Conservation (phyloP, 2,329 filamentous ascomycete genomes). For the Chaetomiaceae sp. region DNA sequence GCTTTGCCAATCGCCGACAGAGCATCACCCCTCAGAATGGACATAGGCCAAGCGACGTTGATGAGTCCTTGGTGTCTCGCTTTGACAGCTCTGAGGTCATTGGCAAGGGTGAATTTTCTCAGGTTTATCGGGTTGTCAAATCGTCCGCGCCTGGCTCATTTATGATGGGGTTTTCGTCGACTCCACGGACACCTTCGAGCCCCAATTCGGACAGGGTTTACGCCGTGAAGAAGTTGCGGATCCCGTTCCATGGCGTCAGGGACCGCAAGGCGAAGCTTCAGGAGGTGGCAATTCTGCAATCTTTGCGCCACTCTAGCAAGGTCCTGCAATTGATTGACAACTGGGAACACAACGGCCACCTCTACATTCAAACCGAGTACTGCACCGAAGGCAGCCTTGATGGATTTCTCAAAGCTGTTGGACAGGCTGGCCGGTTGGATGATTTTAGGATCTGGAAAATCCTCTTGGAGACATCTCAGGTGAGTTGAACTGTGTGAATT, state of each 20-base stretch:
- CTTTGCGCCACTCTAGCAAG: conserved; percentile 77
- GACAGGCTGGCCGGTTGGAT: conserved; percentile 80
- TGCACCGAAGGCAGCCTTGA: conserved; percentile 92
- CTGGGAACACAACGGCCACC: conserved; percentile 80
- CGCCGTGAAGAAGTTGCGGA: conserved; percentile 90
- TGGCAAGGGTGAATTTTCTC: conserved; percentile 88
- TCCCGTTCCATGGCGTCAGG: conserved; percentile 69
- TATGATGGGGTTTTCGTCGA: conserved; percentile 36
- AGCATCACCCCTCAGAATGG: conserved; percentile 68
- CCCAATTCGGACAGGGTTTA: conserved; percentile 61
- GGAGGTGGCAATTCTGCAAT: conserved; percentile 75
- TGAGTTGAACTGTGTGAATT: conserved; percentile 44
- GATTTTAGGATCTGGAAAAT: conserved; percentile 99
- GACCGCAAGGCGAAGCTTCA: conserved; percentile 81
- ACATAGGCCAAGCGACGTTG: conserved; percentile 67
- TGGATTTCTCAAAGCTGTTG: conserved; percentile 76
- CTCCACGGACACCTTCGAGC: conserved; percentile 47
- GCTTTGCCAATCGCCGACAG: conserved; percentile 48
- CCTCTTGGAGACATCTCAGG: conserved; percentile 75
- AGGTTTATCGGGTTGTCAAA: conserved; percentile 72
- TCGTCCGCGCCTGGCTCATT: conserved; percentile 27
- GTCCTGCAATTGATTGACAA: conserved; percentile 77
- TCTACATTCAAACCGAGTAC: conserved; percentile 97
- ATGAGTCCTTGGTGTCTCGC: conserved; percentile 65
- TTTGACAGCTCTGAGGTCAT: conserved; percentile 79